Base-by-base conservation (phyloP, 495 filamentous ascomycete species). In the Penicillium egyptiacum region DNA sequence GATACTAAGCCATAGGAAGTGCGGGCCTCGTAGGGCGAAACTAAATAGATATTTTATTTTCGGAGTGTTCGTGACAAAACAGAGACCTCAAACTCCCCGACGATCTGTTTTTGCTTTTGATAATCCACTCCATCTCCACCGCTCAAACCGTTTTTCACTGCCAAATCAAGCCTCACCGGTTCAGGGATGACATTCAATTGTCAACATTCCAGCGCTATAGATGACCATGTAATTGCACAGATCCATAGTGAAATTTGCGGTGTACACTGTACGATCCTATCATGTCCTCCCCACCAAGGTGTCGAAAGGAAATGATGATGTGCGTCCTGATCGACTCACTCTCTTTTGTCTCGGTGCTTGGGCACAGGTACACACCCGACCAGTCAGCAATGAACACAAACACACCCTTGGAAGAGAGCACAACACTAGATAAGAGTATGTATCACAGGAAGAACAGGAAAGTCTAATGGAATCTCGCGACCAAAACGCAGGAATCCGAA, bases 401-500 rank as follows among this genome's bases (percentile, higher is more conserved):
- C 44, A 48, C 10, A 28, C 14, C 26, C 26, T 28, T 28, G 26
- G 19, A 31, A 47, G 28, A 42, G 25, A 39, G 14, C 2, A 33
- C 35, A 39, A 42, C 48, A 44, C 26, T 57, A 44, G 48, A 57
- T 55, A 52, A 31, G 20, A 20, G 28, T 7, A 11, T 37, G 22
- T 42, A 42, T 22, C 37, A 52, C 50, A 53, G 17, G 33, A 25
- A 41, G 39, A 44, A 43, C 35, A 56, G 47, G 53, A 43, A 61
- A 59, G 53, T 51, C 37, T 42, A 35, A 39, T 50, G 45, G 30
- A 48, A 58, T 44, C 55, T 55, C 48, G 51, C 51, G 63, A 64
- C 61, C 63, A 57, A 68, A 68, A 64, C 60, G 58, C 66, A 59
- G 35, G 57, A 63, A 69, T 67, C 60, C 56, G 59, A 58, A 56